Percentiles rank a stretch among this genome's conserved stretches.
Conservation (phyloP, 1,284 basidiomycete genomes). For the Phlebopus sp. region DNA sequence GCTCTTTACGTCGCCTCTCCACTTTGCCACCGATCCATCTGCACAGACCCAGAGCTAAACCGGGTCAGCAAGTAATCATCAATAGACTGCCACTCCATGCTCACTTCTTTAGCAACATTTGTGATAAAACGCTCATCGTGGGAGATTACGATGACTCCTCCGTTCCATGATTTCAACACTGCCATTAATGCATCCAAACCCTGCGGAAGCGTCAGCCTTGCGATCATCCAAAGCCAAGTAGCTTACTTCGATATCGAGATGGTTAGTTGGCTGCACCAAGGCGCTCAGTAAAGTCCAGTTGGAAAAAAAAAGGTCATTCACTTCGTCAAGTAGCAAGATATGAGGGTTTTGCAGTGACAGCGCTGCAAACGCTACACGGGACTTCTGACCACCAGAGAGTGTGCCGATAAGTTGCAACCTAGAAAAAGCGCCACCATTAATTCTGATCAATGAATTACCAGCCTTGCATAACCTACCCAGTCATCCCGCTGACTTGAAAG, state of each 20-base stretch:
- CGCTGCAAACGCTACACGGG: conserved; percentile 93
- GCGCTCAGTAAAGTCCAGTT: conserved; percentile 2
- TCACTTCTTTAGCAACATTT: conserved; percentile 73
- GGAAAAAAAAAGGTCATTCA: conserved; percentile 31
- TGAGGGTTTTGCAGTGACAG: conserved; percentile 88
- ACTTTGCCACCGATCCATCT: conserved; percentile 80
- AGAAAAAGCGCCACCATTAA: not conserved
- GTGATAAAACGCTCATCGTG: conserved; percentile 95
- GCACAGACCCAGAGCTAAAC: conserved; percentile 86
- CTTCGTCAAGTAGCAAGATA: conserved; percentile 88
- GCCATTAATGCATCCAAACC: conserved; percentile 95
- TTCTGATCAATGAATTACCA: conserved; percentile 4
- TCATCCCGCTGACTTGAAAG: conserved; percentile 97
- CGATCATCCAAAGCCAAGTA: not conserved
- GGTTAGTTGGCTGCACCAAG: conserved; percentile 82
- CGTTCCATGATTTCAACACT: conserved; percentile 88
- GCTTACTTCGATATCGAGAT: conserved; percentile 87
- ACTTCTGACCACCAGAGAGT: conserved; percentile 95
- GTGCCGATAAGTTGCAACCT: conserved; percentile 80
- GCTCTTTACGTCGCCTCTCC: conserved; percentile 85
- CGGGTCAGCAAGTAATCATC: conserved; percentile 2
- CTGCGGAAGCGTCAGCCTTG: conserved; percentile 30
- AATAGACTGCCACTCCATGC: conserved; percentile 10
- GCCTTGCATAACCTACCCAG: conserved; percentile 50
- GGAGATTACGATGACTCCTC: conserved; percentile 92